phyloP scores from a whole-genome alignment of 345 rosid species.

The Clausena lansium region DNA sequence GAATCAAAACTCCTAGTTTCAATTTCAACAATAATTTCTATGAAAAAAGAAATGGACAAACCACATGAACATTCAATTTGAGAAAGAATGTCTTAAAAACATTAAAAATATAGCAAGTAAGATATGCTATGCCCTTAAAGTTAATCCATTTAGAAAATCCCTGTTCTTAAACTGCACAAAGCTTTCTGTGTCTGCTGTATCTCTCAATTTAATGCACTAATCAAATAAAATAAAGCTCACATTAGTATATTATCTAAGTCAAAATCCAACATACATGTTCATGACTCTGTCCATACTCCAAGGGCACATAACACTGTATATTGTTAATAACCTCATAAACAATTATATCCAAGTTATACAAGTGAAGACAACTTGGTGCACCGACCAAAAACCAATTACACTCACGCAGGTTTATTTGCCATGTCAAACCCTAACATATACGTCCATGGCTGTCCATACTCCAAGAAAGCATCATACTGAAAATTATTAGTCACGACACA shows the following conservation, averaged over 20 bases:
- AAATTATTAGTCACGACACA: neutral
- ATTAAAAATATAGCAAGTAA: neutral
- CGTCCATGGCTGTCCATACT: neutral
- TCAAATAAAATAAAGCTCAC: neutral
- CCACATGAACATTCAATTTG: neutral
- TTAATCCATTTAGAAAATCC: neutral
- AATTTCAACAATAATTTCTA: constrained; percentile 1
- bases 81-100: neutral
- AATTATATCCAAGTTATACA: constrained; percentile 4
- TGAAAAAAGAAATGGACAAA: neutral
- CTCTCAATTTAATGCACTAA: constrained; percentile 4
- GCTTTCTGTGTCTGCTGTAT: neutral
- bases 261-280: neutral
- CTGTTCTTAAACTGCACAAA: neutral
- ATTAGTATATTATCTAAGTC: neutral
- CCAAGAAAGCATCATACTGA: neutral
- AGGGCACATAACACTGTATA: neutral
- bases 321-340: neutral
- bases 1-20: neutral
- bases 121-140: neutral
- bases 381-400: neutral
- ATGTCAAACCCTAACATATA: neutral
- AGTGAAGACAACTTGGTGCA: constrained; percentile 1
- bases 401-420: neutral
- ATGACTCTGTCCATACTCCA: neutral